Evolutionary conservation across 73 alveolate species (phyloP).

Genomic region (Tetrahymena borealis): DNA sequence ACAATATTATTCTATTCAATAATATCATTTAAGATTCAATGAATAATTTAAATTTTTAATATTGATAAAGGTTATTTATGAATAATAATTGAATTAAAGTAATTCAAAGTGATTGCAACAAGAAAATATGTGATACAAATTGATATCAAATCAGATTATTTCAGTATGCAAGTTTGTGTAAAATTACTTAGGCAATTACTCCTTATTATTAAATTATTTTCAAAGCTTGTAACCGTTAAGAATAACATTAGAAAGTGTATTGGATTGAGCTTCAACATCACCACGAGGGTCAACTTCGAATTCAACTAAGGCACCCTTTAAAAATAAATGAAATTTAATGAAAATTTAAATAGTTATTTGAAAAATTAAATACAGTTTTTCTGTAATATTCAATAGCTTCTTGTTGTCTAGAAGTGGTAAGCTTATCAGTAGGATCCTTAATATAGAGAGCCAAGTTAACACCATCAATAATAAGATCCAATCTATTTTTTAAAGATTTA

Average conservation of each 20-base stretch:
- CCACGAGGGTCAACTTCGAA: constrained; percentile 4
- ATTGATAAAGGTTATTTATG: neutral
- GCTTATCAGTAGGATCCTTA: neutral
- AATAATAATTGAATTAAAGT: neutral
- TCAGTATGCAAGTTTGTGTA: neutral
- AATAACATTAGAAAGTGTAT: neutral
- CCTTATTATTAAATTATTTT: neutral
- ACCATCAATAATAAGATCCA: neutral
- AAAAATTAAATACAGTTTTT: neutral
- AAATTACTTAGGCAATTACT: neutral
- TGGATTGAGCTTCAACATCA: neutral
- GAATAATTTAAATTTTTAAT: too few relatives aligned
- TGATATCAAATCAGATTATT: neutral
- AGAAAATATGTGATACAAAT: neutral
- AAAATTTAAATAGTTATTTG: neutral
- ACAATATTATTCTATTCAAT: too few relatives aligned
- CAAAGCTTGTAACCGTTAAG: neutral
- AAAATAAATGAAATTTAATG: neutral
- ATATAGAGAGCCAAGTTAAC: neutral
- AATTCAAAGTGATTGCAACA: neutral
- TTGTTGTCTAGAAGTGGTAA: neutral
- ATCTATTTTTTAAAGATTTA: neutral
- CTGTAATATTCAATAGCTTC: neutral
- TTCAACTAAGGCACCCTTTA: neutral
- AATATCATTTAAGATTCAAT: too few relatives aligned